Percentiles rank a stretch among this genome's conserved stretches.
phyloP scores from a whole-genome alignment of 1,139 yeast genomes.

The Dujonia santamariae region DNA sequence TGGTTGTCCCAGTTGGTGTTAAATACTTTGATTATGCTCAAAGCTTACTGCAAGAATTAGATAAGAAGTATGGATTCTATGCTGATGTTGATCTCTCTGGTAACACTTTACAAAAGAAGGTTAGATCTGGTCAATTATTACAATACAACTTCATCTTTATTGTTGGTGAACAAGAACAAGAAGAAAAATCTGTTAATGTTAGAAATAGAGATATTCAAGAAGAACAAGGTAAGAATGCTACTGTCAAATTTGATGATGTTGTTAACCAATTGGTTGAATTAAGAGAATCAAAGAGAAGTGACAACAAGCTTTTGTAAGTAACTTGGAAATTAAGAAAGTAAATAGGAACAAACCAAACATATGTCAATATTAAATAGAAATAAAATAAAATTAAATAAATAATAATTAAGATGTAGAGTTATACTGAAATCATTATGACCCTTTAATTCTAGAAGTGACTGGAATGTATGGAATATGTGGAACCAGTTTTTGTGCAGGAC shows the following conservation, averaged over 20 bases:
- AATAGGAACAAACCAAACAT: too few relatives aligned
- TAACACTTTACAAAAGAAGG: conserved; percentile 94
- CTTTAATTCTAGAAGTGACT: too few relatives aligned
- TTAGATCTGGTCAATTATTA: conserved; percentile 89
- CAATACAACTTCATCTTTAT: conserved; percentile 92
- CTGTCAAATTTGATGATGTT: conserved; percentile 67
- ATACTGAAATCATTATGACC: too few relatives aligned
- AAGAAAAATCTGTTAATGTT: conserved; percentile 74
- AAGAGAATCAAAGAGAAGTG: conserved; percentile 66
- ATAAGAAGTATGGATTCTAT: conserved; percentile 66
- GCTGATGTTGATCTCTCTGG: conserved; percentile 93
- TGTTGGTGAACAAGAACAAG: conserved; percentile 93
- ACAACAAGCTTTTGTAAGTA: conserved; percentile 48
- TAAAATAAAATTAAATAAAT: too few relatives aligned
- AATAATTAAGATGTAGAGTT: too few relatives aligned
- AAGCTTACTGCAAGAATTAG: conserved; percentile 64
- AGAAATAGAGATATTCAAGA: conserved; percentile 85
- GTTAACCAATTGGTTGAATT: conserved; percentile 61
- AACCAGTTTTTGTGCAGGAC: too few relatives aligned
- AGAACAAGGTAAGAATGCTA: conserved; percentile 88
- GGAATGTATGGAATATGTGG: too few relatives aligned
- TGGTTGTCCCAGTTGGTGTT: conserved; percentile 94
- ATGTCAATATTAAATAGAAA: too few relatives aligned
- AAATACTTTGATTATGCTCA: conserved; percentile 88
- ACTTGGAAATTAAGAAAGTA: background rate